These are phyloP conservation scores for Macadamia integrifolia DNA, from an alignment of 164 flowering plant species.

Conservation along the genomic window DNA sequence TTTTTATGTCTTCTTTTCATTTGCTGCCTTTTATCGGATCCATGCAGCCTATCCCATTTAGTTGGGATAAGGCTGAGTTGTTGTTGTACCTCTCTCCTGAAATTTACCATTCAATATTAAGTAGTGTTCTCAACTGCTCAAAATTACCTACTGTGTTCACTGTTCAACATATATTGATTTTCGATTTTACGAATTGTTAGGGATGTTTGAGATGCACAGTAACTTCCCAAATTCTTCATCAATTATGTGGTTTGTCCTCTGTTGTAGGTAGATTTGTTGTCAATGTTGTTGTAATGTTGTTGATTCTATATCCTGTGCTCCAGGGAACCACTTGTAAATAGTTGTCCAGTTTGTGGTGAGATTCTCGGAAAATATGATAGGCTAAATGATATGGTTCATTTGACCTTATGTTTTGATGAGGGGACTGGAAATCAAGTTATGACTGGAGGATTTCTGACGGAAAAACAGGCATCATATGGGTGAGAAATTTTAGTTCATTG, in stretches of 20 bases:
- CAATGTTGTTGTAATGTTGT: background rate
- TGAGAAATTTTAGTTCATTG: constrained; percentile 23
- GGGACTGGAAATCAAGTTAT: constrained; percentile 90
- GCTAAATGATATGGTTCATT: constrained; percentile 68
- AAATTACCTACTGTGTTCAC: too few relatives aligned
- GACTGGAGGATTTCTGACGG: constrained; percentile 93
- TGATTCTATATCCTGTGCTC: constrained; percentile 7
- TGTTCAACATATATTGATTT: background rate
- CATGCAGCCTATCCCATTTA: too few relatives aligned
- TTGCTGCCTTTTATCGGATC: too few relatives aligned
- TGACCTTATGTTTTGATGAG: constrained; percentile 91
- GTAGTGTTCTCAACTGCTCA: too few relatives aligned
- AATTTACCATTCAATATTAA: too few relatives aligned
- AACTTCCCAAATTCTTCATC: background rate
- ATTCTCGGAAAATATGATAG: constrained; percentile 47
- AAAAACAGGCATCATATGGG: constrained; percentile 94
- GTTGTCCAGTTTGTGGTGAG: constrained; percentile 68
- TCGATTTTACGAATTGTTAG: background rate
- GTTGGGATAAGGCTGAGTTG: too few relatives aligned
- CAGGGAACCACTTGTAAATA: constrained; percentile 52
- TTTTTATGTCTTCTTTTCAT: too few relatives aligned
- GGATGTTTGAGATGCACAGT: background rate
- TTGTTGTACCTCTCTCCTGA: too few relatives aligned
- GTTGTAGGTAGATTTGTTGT: background rate
- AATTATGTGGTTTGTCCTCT: background rate